Conservation (phyloP, 352 stramenopile genomes). For the Pythium volutum region DNA sequence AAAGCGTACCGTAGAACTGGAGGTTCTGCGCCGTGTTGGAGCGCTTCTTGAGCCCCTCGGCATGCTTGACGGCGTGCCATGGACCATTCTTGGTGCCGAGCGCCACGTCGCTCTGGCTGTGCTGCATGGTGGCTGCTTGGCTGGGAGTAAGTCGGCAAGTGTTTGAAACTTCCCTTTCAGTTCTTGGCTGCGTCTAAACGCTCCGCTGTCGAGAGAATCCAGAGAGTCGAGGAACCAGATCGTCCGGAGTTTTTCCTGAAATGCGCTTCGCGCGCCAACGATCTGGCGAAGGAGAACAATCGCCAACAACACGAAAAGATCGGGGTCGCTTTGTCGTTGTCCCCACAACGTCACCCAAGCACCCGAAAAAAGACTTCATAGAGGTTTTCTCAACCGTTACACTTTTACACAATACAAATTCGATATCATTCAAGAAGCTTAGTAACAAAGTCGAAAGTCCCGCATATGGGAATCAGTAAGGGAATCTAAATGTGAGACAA, state of each 20-base stretch:
- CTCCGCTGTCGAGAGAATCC: not conserved
- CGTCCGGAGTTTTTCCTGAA: not conserved
- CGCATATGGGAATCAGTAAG: slow-evolving; percentile 12
- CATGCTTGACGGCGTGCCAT: slow-evolving; percentile 42
- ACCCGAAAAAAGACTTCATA: not conserved
- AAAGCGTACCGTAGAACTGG: slow-evolving; percentile 38
- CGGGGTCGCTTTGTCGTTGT: not conserved
- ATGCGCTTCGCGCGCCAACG: not conserved
- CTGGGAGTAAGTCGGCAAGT: not conserved
- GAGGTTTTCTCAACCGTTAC: not conserved
- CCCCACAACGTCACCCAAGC: slow-evolving; percentile 10
- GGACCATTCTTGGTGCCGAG: slow-evolving; percentile 34
- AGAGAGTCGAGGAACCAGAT: not conserved
- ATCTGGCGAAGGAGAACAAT: not conserved
- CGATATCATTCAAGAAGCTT: no score
- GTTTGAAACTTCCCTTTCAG: slow-evolving; percentile 9
- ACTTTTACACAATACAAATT: no score
- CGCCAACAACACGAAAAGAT: not conserved
- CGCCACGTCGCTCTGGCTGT: slow-evolving; percentile 45
- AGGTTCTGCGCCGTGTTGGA: slow-evolving; percentile 51
- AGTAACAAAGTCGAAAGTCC: not conserved
- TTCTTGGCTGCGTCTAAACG: not conserved
- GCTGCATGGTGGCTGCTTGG: slow-evolving; percentile 29
- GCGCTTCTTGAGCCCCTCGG: slow-evolving; percentile 41
- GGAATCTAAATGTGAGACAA: slow-evolving; percentile 1